Evolutionary conservation across 2,329 filamentous ascomycete genomes (phyloP).

Genomic region (Cordyceps cateniannulata): DNA sequence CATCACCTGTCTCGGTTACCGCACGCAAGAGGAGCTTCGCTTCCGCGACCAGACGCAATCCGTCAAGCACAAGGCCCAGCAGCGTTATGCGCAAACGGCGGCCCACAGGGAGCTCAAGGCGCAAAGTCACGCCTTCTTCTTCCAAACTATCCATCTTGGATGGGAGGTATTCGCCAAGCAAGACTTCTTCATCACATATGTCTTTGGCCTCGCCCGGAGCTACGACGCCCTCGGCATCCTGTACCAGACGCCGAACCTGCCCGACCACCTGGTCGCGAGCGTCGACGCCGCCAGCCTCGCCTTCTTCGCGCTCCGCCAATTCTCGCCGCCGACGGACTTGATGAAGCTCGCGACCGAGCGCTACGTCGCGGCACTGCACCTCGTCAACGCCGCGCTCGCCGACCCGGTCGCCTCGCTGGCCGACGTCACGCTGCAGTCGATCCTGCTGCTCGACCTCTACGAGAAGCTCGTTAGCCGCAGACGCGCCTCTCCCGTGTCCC

Average conservation of each 20-base stretch:
- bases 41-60: conserved; percentile 20
- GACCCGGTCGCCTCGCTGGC: not conserved
- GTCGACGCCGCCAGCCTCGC: conserved; percentile 22
- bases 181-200: conserved; percentile 20
- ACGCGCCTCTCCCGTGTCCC: conserved; percentile 4
- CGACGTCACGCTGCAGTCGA: conserved; percentile 19
- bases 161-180: conserved; percentile 18
- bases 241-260: conserved; percentile 11
- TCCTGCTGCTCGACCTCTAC: conserved; percentile 22
- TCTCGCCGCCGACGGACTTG: not conserved
- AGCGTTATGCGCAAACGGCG: not conserved
- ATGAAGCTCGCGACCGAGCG: conserved; percentile 2
- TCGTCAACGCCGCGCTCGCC: conserved; percentile 8
- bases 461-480: conserved; percentile 21
- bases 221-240: conserved; percentile 17
- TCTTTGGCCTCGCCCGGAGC: conserved; percentile 18
- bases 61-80: conserved; percentile 14
- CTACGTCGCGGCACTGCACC: not conserved
- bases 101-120: not conserved
- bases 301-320: conserved; percentile 14
- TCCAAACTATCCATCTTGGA: conserved; percentile 8
- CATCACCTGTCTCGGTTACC: conserved; percentile 21
- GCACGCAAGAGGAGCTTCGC: conserved; percentile 18
- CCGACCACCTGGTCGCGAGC: conserved; percentile 17
- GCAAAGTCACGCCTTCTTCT: not conserved